A percentile compares a stretch with the other conserved stretches of the same genome.
Conservation (phyloP, 2,329 filamentous ascomycete genomes). For the Passalora sequoiae region DNA sequence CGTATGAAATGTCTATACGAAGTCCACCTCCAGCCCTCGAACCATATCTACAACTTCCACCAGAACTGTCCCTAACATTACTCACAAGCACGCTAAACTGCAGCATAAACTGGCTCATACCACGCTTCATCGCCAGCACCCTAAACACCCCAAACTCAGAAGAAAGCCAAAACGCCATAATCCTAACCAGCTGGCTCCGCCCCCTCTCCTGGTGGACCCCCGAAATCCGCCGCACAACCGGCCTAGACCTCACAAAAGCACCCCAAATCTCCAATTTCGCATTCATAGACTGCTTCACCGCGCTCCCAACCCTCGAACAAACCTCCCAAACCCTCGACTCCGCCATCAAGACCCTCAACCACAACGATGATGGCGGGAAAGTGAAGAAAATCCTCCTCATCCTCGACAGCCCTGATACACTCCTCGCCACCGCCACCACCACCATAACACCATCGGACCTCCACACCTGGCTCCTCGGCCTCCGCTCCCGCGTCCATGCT, state of each 20-base stretch:
- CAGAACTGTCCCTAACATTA: conserved; percentile 57
- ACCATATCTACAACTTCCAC: conserved; percentile 56
- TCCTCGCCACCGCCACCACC: conserved; percentile 35
- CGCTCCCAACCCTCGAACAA: conserved; percentile 7
- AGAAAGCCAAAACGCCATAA: conserved; percentile 41
- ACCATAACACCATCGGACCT: conserved; percentile 30
- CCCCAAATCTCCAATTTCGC: conserved; percentile 56
- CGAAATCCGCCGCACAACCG: conserved; percentile 52
- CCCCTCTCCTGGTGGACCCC: conserved; percentile 74
- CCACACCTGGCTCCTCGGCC: conserved; percentile 27
- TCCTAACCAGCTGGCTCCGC: conserved; percentile 78
- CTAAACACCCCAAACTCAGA: conserved; percentile 29
- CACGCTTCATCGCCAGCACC: conserved; percentile 48
- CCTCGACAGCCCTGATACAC: conserved; percentile 42
- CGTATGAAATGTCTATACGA: conserved; percentile 15
- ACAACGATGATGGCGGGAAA: no score
- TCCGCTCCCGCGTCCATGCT: conserved; percentile 49
- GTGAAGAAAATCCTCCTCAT: conserved; percentile 37
- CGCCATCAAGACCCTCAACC: background rate
- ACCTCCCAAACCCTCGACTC: background rate
- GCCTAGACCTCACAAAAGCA: conserved; percentile 63
- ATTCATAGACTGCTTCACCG: conserved; percentile 67
- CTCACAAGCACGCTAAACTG: conserved; percentile 60
- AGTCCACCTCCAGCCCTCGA: conserved; percentile 57
- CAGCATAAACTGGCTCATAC: conserved; percentile 51